Conservation (phyloP, 148 eudicot genomes). For the Rhododendron griersonianum region DNA sequence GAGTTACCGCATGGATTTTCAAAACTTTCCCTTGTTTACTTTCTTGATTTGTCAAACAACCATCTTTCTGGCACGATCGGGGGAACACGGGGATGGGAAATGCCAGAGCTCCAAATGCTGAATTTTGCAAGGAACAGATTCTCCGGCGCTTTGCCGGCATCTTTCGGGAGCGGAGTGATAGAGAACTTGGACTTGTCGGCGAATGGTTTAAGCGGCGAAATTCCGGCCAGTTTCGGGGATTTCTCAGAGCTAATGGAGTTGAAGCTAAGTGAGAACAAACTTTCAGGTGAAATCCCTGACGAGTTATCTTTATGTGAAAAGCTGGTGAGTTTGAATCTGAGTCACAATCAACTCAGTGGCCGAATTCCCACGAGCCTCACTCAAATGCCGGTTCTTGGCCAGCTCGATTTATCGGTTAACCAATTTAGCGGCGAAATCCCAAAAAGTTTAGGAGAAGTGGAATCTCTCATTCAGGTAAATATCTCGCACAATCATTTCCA, state of each 20-base stretch:
- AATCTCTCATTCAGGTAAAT: conserved; percentile 69
- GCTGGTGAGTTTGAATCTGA: conserved; percentile 64
- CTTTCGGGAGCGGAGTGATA: conserved; percentile 43
- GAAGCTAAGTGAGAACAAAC: conserved; percentile 31
- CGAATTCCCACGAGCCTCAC: conserved; percentile 50
- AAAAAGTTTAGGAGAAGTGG: conserved; percentile 39
- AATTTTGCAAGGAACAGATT: conserved; percentile 58
- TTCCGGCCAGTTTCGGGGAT: conserved; percentile 47
- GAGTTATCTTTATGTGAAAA: conserved; percentile 59
- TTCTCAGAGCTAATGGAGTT: conserved; percentile 46
- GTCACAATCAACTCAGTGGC: conserved; percentile 58
- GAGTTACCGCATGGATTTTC: conserved; percentile 46
- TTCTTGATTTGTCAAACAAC: conserved; percentile 66
- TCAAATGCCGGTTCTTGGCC: conserved; percentile 69
- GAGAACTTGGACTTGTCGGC: conserved; percentile 75
- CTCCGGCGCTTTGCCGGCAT: conserved; percentile 49
- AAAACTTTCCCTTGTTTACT: conserved; percentile 49
- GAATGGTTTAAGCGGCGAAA: conserved; percentile 46
- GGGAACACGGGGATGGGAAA: conserved; percentile 40
- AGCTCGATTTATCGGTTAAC: conserved; percentile 69
- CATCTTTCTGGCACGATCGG: conserved; percentile 41
- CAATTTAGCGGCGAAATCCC: conserved; percentile 63
- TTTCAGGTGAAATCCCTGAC: conserved; percentile 52
- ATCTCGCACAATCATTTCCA: conserved; percentile 60
- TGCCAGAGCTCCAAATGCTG: conserved; percentile 78